These are phyloP conservation scores for Populus hybrid DNA, from an alignment of 441 rosid genomes.

Conservation along the genomic window DNA sequence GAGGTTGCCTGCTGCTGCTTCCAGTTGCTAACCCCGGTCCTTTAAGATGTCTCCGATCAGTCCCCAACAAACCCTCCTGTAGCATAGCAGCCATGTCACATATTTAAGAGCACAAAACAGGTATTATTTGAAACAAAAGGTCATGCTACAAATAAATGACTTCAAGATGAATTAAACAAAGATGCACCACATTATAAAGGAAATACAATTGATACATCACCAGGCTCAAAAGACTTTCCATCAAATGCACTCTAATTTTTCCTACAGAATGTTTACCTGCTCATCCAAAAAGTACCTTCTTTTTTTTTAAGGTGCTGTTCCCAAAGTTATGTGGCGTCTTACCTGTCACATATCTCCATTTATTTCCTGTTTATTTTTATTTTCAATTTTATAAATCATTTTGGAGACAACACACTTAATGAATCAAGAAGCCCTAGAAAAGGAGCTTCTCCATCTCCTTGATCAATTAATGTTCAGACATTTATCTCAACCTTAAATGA, in stretches of 20 bases:
- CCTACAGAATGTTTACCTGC: neutral
- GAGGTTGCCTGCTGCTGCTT: conserved; percentile 68
- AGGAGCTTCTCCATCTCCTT: too few relatives aligned
- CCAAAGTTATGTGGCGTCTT: neutral
- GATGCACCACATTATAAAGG: neutral
- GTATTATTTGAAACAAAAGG: neutral
- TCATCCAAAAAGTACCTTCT: neutral
- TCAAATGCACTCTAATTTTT: neutral
- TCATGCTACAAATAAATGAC: neutral
- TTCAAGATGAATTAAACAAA: neutral
- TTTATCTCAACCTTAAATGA: too few relatives aligned
- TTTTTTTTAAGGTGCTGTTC: neutral
- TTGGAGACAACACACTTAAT: neutral
- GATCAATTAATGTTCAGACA: too few relatives aligned
- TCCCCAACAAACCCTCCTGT: conserved; percentile 63
- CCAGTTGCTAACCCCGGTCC: conserved; percentile 60
- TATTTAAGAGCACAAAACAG: neutral
- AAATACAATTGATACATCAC: neutral
- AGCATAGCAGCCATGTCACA: conserved; percentile 10
- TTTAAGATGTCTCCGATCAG: conserved; percentile 69
- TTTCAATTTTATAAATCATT: neutral
- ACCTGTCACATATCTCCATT: neutral
- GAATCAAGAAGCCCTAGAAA: too few relatives aligned
- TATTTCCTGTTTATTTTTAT: neutral
- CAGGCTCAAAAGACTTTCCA: neutral